A percentile compares a stretch with the other conserved stretches of the same genome.
Conservation (phyloP, 441 rosid genomes). For the Eutrema salsugineum region DNA sequence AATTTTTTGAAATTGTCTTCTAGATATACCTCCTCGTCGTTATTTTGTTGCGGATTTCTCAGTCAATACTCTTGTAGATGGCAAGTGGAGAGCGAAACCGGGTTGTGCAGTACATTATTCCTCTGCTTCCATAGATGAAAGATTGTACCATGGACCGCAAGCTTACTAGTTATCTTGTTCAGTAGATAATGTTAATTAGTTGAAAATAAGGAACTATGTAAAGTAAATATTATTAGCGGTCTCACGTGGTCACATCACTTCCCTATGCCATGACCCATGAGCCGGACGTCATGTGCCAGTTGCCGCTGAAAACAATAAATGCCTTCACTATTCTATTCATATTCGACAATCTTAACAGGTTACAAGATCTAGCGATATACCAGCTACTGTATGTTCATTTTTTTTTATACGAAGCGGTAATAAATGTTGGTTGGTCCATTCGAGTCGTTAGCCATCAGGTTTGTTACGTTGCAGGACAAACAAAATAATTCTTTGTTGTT, state of each 20-base stretch:
- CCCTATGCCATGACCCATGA: conserved; percentile 11
- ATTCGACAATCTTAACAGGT: background rate
- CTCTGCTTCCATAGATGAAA: too few relatives aligned
- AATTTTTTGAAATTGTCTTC: too few relatives aligned
- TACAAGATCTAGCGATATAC: background rate
- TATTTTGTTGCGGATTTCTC: too few relatives aligned
- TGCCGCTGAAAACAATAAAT: conserved; percentile 12
- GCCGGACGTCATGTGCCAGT: background rate
- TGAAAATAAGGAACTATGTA: too few relatives aligned
- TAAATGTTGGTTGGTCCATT: background rate
- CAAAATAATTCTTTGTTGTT: background rate
- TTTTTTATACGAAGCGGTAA: background rate
- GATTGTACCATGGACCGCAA: too few relatives aligned
- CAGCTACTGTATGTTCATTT: background rate
- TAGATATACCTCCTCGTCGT: too few relatives aligned
- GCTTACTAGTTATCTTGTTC: too few relatives aligned
- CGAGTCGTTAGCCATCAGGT: background rate
- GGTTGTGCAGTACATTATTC: too few relatives aligned
- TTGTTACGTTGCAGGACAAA: background rate
- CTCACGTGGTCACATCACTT: conserved; percentile 21
- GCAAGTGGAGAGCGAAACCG: too few relatives aligned
- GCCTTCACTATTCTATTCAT: conserved; percentile 4
- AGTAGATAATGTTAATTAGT: too few relatives aligned
- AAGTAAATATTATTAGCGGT: background rate
- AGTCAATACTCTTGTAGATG: too few relatives aligned